Evolutionary conservation across 2,329 filamentous ascomycete species (phyloP), one percentile per base, ranked within the genome.

Genomic region (Fusarium sp.): DNA sequence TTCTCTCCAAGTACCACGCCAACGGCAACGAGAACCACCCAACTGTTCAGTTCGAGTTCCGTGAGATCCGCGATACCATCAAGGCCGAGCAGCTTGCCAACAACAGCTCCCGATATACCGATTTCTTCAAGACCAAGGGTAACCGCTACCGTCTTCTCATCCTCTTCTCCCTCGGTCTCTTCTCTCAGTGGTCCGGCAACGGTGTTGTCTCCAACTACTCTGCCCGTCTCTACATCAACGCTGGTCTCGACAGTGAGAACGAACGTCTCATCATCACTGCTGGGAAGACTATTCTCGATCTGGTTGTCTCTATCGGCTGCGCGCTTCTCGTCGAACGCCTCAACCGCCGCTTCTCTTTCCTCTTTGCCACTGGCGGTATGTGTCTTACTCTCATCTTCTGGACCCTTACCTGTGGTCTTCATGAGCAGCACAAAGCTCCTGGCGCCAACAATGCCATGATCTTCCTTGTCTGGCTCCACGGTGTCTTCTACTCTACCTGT

Each of bases 171-270:
- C 83, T 92, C 14, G 90, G 89, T 72, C 80, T 92, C 73, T 90
- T 92, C 76, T 91, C 89, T 0, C 90, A 92, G 78, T 92, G 90
- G 81, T 89, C 86, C 52, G 90, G 90, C 35, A 92, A 92, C 75
- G 89, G 88, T 20, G 81, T 92, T 4, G 88, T 92, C 74, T 89
- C 86, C 65, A 91, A 91, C 80, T 92, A 92, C 78, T 88, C 90
- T 73, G 87, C 89, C 60, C 83, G 85, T 58, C 85, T 92, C 70
- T 91, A 91, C 80, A 80, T 84, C 35, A 86, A 86, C 45, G 89
- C 89, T 45, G 90, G 89, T 38, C 89, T 92, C 74, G 85, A 73
- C 1, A 81, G 85, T 37, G 83, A 88, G 75, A 85, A 85, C 74
- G 84, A 86, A 77, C 88, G 89, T 79, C 83, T 89, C 9, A 86